Percentiles rank a stretch among this genome's conserved stretches.
These are phyloP conservation scores for Echium plantagineum DNA, from an alignment of 257 asterid genomes.

Conservation along the genomic window DNA sequence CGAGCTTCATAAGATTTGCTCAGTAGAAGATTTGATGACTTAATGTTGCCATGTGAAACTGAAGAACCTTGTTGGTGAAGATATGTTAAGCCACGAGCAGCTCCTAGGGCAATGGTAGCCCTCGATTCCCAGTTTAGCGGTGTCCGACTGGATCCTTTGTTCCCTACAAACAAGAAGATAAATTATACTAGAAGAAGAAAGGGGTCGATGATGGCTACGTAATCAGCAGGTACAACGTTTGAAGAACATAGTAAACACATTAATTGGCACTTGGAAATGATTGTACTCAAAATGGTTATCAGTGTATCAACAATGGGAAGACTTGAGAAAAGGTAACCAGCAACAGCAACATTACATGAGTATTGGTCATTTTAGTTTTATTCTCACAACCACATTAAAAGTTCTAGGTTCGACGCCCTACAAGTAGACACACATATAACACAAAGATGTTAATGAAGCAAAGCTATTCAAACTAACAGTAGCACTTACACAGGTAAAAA, in stretches of 20 bases:
- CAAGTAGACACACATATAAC: background rate
- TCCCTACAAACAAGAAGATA: constrained; percentile 4
- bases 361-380: background rate
- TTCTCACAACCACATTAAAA: background rate
- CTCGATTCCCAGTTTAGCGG: constrained; percentile 21
- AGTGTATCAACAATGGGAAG: too few species aligned
- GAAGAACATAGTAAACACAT: too few species aligned
- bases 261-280: too few species aligned
- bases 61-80: constrained; percentile 13
- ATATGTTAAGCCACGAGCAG: constrained; percentile 16
- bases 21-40: constrained; percentile 18
- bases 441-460: background rate
- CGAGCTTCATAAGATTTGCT: constrained; percentile 11
- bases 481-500: background rate
- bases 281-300: too few species aligned
- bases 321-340: too few species aligned
- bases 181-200: too few species aligned
- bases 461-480: background rate
- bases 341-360: too few species aligned
- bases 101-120: constrained; percentile 15
- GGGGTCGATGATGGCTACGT: too few species aligned
- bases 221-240: too few species aligned
- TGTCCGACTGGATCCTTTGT: constrained; percentile 5
- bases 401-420: background rate
- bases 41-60: constrained; percentile 21